phyloP scores from a whole-genome alignment of 2,329 filamentous ascomycete species.

The Microsporum audouinii region DNA sequence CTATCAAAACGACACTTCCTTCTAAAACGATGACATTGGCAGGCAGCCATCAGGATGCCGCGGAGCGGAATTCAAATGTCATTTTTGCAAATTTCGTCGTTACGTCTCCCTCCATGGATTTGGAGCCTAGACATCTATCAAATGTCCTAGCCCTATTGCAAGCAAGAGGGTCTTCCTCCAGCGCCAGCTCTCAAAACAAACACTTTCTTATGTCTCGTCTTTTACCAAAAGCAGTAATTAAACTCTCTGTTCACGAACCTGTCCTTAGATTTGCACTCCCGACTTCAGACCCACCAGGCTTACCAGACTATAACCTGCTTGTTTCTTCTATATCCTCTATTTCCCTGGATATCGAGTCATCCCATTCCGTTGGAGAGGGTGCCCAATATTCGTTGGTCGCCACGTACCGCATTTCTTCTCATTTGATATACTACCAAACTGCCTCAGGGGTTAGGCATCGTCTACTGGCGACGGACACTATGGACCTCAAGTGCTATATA shows the following conservation, averaged over 20 bases:
- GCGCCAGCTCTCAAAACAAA: conserved; percentile 35
- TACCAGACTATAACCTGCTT: conserved; percentile 84
- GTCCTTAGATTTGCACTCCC: conserved; percentile 83
- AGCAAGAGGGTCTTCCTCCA: conserved; percentile 37
- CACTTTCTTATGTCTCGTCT: conserved; percentile 74
- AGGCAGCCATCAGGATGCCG: conserved; percentile 56
- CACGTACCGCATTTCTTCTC: conserved; percentile 69
- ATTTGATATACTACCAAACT: conserved; percentile 90
- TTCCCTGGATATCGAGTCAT: conserved; percentile 85
- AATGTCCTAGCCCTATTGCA: conserved; percentile 67
- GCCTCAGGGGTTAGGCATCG: conserved; percentile 72
- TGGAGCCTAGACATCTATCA: conserved; percentile 84
- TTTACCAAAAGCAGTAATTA: conserved; percentile 85
- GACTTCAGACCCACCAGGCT: conserved; percentile 50
- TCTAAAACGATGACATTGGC: conserved; percentile 83
- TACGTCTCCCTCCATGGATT: conserved; percentile 86
- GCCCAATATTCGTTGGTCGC: conserved; percentile 78
- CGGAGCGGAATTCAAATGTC: conserved; percentile 89
- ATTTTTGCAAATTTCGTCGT: conserved; percentile 92
- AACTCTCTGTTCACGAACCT: conserved; percentile 92
- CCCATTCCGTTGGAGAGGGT: conserved; percentile 75
- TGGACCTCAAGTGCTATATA: conserved; percentile 76
- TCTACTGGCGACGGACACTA: conserved; percentile 71
- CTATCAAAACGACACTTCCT: conserved; percentile 81
- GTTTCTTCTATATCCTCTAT: conserved; percentile 92